Evolutionary conservation across 805 yeast genomes (phyloP).

Genomic region (Candida sonorensis): DNA sequence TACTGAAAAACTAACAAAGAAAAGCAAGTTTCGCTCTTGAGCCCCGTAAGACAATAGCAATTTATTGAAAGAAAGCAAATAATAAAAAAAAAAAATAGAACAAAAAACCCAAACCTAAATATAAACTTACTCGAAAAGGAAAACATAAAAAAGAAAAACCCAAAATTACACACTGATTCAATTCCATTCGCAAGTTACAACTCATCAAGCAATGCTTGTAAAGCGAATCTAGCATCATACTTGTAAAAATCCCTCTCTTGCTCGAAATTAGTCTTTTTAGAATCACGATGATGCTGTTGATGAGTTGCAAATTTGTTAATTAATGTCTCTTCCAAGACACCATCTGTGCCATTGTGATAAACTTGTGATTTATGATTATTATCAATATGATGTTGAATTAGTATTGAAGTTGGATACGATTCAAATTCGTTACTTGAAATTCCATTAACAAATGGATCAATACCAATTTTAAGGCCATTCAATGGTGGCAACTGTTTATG

Average conservation of each 20-base stretch:
- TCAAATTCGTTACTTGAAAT: constrained; percentile 22
- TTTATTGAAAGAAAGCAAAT: too few relatives aligned
- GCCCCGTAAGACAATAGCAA: too few relatives aligned
- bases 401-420: constrained; percentile 8
- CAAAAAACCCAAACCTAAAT: too few relatives aligned
- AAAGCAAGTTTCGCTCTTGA: too few relatives aligned
- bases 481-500: too few relatives aligned
- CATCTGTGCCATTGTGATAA: neutral
- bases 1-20: too few relatives aligned
- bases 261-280: neutral
- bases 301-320: too few relatives aligned
- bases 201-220: constrained; percentile 20
- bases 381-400: too few relatives aligned
- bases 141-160: neutral
- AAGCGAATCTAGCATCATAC: constrained; percentile 23
- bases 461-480: constrained; percentile 20
- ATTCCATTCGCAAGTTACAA: too few relatives aligned
- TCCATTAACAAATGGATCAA: constrained; percentile 25
- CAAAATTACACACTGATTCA: too few relatives aligned
- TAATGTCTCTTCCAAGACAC: too few relatives aligned
- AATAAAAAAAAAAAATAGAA: too few relatives aligned
- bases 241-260: constrained; percentile 2
- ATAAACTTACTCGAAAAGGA: neutral
- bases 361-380: constrained; percentile 2
- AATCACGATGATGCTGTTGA: constrained; percentile 6